These are phyloP conservation scores for Mytilinidion resinicola DNA, from an alignment of 495 filamentous ascomycete genomes.

Conservation along the genomic window DNA sequence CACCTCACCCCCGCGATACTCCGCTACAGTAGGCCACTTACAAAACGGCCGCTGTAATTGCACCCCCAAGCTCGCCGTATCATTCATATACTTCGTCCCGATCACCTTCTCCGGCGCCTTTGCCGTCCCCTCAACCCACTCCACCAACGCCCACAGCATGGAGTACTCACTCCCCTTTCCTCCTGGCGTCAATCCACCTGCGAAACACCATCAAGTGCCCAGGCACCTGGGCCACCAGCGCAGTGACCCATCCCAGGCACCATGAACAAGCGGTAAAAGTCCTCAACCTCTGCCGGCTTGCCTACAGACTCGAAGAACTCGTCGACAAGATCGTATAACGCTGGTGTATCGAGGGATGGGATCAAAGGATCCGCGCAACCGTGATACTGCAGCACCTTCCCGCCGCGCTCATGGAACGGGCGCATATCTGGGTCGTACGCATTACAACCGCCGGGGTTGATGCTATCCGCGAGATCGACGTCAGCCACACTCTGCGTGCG, in stretches of 20 bases:
- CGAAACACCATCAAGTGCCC: slow-evolving; percentile 9
- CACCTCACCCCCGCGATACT: slow-evolving; percentile 21
- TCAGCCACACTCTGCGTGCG: slow-evolving; percentile 13
- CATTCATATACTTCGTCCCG: slow-evolving; percentile 31
- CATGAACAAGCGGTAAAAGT: slow-evolving; percentile 40
- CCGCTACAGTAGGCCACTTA: slow-evolving; percentile 28
- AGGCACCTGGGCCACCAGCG: slow-evolving; percentile 11
- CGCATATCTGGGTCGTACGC: slow-evolving; percentile 44
- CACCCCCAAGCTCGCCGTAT: slow-evolving; percentile 21
- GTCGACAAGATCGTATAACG: slow-evolving; percentile 44
- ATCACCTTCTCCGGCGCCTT: slow-evolving; percentile 29
- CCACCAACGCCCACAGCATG: slow-evolving; percentile 44
- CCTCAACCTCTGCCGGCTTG: slow-evolving; percentile 26
- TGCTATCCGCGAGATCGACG: slow-evolving; percentile 34
- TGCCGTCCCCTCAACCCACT: slow-evolving; percentile 45
- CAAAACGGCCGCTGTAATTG: slow-evolving; percentile 32
- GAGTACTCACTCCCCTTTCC: slow-evolving; percentile 43
- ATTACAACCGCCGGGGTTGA: slow-evolving; percentile 39
- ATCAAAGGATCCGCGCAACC: slow-evolving; percentile 47
- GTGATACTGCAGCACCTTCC: slow-evolving; percentile 53
- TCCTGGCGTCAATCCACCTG: slow-evolving; percentile 33
- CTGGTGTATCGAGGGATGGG: slow-evolving; percentile 36
- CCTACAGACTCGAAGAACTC: slow-evolving; percentile 26
- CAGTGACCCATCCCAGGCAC: slow-evolving; percentile 45
- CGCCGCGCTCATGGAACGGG: slow-evolving; percentile 43